phyloP scores from a whole-genome alignment of 1,139 yeast genomes.

The Saccharomyces hybrid region DNA sequence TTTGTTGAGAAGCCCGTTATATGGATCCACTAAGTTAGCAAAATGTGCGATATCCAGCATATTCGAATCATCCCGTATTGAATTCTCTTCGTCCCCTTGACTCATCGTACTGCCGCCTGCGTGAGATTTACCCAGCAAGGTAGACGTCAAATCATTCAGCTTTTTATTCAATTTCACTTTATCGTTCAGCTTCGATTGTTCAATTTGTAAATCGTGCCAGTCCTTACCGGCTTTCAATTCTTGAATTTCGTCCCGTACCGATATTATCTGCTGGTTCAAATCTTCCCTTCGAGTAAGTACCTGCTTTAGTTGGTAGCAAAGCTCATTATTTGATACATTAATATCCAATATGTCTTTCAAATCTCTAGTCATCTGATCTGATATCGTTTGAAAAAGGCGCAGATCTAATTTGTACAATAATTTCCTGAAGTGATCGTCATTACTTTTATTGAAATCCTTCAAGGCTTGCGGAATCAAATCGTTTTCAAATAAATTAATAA shows the following conservation, averaged over 20 bases:
- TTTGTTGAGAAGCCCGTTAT: constrained; percentile 17
- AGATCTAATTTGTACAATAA: constrained; percentile 25
- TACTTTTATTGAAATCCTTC: constrained; percentile 12
- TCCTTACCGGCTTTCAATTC: constrained; percentile 14
- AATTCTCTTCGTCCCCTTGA: not conserved
- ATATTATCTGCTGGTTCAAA: constrained; percentile 16
- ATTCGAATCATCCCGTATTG: constrained; percentile 1
- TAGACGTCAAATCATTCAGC: constrained; percentile 10
- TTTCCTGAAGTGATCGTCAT: constrained; percentile 9
- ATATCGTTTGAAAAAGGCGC: constrained; percentile 19
- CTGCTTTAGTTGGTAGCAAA: constrained; percentile 21
- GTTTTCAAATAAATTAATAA: constrained; percentile 17
- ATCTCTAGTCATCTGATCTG: constrained; percentile 18
- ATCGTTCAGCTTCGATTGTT: constrained; percentile 10
- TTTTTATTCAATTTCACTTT: constrained; percentile 14
- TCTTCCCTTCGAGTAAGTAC: constrained; percentile 13
- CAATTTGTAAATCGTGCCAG: constrained; percentile 13
- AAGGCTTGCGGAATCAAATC: constrained; percentile 19
- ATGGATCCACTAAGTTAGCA: constrained; percentile 16
- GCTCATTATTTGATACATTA: constrained; percentile 28
- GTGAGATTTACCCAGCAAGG: constrained; percentile 4
- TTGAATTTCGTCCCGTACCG: constrained; percentile 13
- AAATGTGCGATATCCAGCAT: constrained; percentile 6
- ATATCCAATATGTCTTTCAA: constrained; percentile 27
- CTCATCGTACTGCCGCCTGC: not conserved